Percentiles rank a stretch among this genome's conserved stretches.
Evolutionary conservation across 176 grass and related monocot species (phyloP).

Genomic region (Echinochloa phyllopogon): DNA sequence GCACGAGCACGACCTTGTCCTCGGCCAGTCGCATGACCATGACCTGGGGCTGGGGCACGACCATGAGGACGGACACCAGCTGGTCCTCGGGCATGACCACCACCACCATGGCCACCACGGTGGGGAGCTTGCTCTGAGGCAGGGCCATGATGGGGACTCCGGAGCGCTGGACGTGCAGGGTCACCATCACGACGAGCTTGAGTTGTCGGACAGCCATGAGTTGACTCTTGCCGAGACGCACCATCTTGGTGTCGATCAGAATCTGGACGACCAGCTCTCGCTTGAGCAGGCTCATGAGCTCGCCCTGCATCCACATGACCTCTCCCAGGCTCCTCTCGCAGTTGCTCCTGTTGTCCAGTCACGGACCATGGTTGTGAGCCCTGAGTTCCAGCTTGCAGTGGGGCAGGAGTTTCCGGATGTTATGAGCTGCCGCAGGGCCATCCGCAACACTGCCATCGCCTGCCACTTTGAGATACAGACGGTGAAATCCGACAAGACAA

Average conservation of each 20-base stretch:
- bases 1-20: conserved; percentile 57
- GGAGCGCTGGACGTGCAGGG: conserved; percentile 51
- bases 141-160: conserved; percentile 61
- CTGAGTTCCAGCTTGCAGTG: conserved; percentile 69
- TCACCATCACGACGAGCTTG: conserved; percentile 69
- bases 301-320: conserved; percentile 63
- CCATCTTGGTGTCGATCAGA: conserved; percentile 65
- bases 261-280: conserved; percentile 66
- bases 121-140: conserved; percentile 72
- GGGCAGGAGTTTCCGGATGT: conserved; percentile 91
- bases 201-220: conserved; percentile 72
- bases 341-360: conserved; percentile 77
- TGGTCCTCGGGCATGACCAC: conserved; percentile 67
- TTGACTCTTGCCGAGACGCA: conserved; percentile 72
- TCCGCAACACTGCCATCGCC: conserved; percentile 87
- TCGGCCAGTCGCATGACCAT: conserved; percentile 67
- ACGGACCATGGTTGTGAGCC: conserved; percentile 60
- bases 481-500: conserved; percentile 87
- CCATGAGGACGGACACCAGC: conserved; percentile 57
- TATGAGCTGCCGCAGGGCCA: conserved; percentile 87
- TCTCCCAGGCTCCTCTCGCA: conserved; percentile 60
- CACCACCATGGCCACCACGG: conserved; percentile 50
- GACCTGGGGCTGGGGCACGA: conserved; percentile 56
- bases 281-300: conserved; percentile 82
- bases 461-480: conserved; percentile 99